Base-by-base conservation (phyloP, 345 rosid genomes). In the Euclidium syriacum region DNA sequence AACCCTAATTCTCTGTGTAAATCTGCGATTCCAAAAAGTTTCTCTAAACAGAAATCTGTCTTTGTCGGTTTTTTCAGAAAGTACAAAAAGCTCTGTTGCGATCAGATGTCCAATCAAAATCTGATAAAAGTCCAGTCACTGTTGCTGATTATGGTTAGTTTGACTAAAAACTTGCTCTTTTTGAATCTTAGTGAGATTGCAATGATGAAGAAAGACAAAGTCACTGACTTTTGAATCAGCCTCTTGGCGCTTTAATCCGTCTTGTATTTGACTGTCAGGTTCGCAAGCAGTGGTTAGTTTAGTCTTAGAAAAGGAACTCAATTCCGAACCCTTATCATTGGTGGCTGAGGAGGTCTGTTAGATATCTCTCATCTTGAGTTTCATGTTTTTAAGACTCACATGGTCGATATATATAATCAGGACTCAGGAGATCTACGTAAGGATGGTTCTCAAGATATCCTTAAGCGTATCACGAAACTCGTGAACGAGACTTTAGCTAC, bases 311-410 rank as follows among this genome's bases (percentile, higher is more conserved):
- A 77, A 63, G 59, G 97, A 90, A 72, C 80, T 94, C 80, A 77
- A 75, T 52, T 73, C 81, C 9, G 87, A 80, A 58, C 80, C 86
- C 33, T 86, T 94, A 50, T 94, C 96, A 60, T 58, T 90, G 68
- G 90, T 94, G 64, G 99, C 96, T 1, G 99, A 94, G 67, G 97
- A 94, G 99, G 97, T 94, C n/a, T n/a, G n/a, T n/a, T n/a, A n/a
- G n/a, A n/a, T n/a, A n/a, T 23, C 39, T 38, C 57, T 46, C 8
- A 5, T 55, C 64, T 34, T 38, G 26, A 40, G 20, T 27, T 46
- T 17, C 27, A 25, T 55, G 35, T 38, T 27, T n/a, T 50, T 2
- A 11, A 7, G 49, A 35, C 68, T 62, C 52, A 53, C 74, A 47
- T 39, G 56, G 40, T 64, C 19, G n/a, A 20, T 77, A n/a, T n/a